Evolutionary conservation across 2,329 filamentous ascomycete species (phyloP), one percentile per base, ranked within the genome.

Genomic region (Xylaria sp.): DNA sequence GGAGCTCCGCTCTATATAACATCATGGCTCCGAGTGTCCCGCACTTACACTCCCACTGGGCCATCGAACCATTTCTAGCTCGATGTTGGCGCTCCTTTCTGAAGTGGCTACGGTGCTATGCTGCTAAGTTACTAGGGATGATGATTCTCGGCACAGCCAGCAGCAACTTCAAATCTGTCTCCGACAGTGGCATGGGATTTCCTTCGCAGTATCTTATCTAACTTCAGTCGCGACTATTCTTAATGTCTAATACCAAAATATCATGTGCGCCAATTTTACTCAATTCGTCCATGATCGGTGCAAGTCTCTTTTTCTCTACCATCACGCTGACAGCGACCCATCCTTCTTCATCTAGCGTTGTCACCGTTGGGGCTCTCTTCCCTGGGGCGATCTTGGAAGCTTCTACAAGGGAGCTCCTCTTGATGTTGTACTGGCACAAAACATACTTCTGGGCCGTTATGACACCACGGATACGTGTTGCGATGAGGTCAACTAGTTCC

Each of bases 261-360:
- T 97, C 93, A 54, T 87, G 87, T 1, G 93, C 93, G 2, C 93
- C 93, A 27, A 90, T 84, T 71, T 84, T 86, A 31, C 84, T 87
- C 73, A 97, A 76, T 69, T 91, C 85, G 75, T 97, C 93, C 93
- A 97, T 97, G 37, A 90, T 91, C 6, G 86, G 81, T 2, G 93
- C 93, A 72, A 96, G 90, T 71, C 85, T 85, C 80, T 92, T 94
- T 81, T 92, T 91, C 81, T 92, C 88, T 6, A 97, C 93, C 94
- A 98, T 98, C 51, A 89, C 88, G 74, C 88, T 92, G 65, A 98
- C 90, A n/a, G 94, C 93, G 35, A 97, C 92, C 94, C 94, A 98
- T 55, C 89, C 91, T 58, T 92, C 87, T 73, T 92, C 90, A 68
- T 97, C 94, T 3, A 99, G 83, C 15, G 90, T 82, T n/a, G 91